Evolutionary conservation across 1,284 basidiomycete species (phyloP), one percentile per base, ranked within the genome.

Genomic region (Cystobasidiaceae sp.): DNA sequence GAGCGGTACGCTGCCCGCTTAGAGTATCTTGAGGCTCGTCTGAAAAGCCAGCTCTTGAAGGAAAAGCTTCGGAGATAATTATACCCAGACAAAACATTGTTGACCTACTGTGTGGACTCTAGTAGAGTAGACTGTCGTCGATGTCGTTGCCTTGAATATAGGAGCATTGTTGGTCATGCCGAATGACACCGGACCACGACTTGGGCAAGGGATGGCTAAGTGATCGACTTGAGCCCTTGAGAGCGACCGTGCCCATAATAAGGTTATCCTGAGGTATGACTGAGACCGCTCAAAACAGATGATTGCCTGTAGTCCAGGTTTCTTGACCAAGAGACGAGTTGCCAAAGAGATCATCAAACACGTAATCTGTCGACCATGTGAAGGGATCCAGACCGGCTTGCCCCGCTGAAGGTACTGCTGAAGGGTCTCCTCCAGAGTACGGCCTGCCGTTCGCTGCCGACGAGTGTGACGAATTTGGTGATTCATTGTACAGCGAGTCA

Each of bases 51-150:
- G 41, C 46, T 50, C 17, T 28, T 51, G 17, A 62, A 62, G 48
- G 60, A 62, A 15, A 62, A 62, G 60, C 41, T 62, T 4, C 33
- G 60, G 9, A 27, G 60, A 21, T 62, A 33, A 45, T 19, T 28
- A 1, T 9, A 30, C 8, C 27, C 13, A 28, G 9, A 13, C 15
- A 32, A 28, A 19, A 27, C 33, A 23, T 55, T 21, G n/a, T 11
- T 39, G n/a, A n/a, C 37, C 11, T 39, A n/a, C n/a, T n/a, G 37
- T 11, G n/a, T 39, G 11, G 11, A 39, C n/a, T n/a, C n/a, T n/a
- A n/a, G n/a, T n/a, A n/a, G n/a, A n/a, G n/a, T n/a, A n/a, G n/a
- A n/a, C n/a, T n/a, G n/a, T n/a, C n/a, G n/a, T n/a, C n/a, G n/a
- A n/a, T n/a, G n/a, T n/a, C n/a, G n/a, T n/a, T n/a, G n/a, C n/a